These are phyloP conservation scores for Eragrostis curvula DNA, from an alignment of 176 grass and related monocot genomes.

Conservation along the genomic window DNA sequence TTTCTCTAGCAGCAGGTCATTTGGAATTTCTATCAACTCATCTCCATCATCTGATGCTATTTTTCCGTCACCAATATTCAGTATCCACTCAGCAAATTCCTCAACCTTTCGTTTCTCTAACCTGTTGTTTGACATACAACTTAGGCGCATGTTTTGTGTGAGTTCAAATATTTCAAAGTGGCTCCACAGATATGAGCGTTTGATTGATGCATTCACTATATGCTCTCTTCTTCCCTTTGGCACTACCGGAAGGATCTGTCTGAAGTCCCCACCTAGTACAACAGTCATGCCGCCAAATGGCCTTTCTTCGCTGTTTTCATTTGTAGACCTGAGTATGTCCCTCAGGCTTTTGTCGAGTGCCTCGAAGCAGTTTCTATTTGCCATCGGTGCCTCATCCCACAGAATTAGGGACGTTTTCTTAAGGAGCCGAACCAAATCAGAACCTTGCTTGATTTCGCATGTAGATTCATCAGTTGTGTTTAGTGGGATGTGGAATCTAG, in stretches of 20 bases:
- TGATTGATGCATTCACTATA: constrained; percentile 16
- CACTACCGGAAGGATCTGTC: constrained; percentile 27
- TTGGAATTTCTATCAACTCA: not conserved
- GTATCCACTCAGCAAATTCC: constrained; percentile 9
- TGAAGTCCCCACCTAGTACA: constrained; percentile 32
- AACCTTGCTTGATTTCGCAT: constrained; percentile 30
- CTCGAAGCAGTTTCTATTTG: constrained; percentile 13
- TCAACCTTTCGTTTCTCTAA: not conserved
- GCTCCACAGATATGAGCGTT: constrained; percentile 13
- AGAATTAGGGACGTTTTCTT: constrained; percentile 24
- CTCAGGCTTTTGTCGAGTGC: constrained; percentile 24
- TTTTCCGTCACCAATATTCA: constrained; percentile 16
- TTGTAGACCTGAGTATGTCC: not conserved
- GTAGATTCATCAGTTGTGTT: constrained; percentile 20
- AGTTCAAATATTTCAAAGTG: constrained; percentile 6
- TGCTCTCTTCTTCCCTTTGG: not conserved
- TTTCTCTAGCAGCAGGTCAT: not conserved
- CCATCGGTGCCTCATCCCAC: constrained; percentile 17
- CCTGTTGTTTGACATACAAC: not conserved
- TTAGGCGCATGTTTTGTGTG: constrained; percentile 24
- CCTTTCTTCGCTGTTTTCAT: not conserved
- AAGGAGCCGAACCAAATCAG: not conserved
- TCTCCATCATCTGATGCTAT: not conserved
- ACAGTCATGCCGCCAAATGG: constrained; percentile 19
- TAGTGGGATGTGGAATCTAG: constrained; percentile 26